Evolutionary conservation across 2,329 filamentous ascomycete genomes (phyloP), one percentile per base, ranked within the genome.

Genomic region (Daldinia sp.): DNA sequence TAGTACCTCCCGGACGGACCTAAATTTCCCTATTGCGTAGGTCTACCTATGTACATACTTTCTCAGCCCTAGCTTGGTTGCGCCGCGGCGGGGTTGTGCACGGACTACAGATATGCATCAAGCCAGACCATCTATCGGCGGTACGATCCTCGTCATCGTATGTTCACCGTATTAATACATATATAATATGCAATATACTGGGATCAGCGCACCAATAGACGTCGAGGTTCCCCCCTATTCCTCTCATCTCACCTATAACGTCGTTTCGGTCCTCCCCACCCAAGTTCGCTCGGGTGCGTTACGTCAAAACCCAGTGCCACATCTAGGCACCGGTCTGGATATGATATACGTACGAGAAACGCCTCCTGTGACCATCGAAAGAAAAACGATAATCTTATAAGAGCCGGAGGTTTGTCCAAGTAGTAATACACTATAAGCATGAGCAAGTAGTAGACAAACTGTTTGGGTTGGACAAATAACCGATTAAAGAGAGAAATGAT

Each of bases 31-130:
- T n/a, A n/a, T n/a, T n/a, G n/a, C n/a, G n/a, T n/a, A n/a, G n/a
- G n/a, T n/a, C n/a, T n/a, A n/a, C n/a, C n/a, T n/a, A n/a, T 17
- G 51, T 60, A 61, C 47, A 35, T 64, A 48, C 19, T 19, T 50
- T 58, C 55, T 63, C 61, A 64, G 58, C 61, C 58, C 58, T 64
- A 58, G 52, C 57, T 64, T 34, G 21, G 27, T 39, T 54, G 45
- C 47, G 47, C 47, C 35, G 34, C 27, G 23, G 57, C 57, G 57
- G 57, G 57, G 57, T 54, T 48, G 45, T 48, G 27, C 45, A 48
- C 27, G 27, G 45, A 48, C 45, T 11, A 32, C 10, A 48, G 11
- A 48, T 48, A 30, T 30, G 27, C 39, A 25, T 13, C 21, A 7
- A 21, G 32, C n/a, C n/a, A n/a, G n/a, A n/a, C n/a, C n/a, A n/a